A percentile compares a stretch with the other conserved stretches of the same genome.
Evolutionary conservation across 2,329 filamentous ascomycete genomes (phyloP).

Genomic region (Xylariales sp.): DNA sequence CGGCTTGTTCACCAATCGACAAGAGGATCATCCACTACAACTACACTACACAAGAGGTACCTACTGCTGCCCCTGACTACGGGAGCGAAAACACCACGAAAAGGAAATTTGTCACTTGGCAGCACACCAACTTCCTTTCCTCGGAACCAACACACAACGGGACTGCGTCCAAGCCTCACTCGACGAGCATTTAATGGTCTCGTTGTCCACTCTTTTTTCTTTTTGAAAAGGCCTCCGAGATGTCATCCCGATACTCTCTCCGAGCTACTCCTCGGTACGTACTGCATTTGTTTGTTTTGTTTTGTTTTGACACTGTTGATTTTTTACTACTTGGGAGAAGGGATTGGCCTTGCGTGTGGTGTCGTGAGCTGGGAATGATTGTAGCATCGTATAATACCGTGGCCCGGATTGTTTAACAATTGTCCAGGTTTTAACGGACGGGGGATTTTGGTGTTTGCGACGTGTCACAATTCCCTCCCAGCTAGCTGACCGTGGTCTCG

Average conservation of each 20-base stretch:
- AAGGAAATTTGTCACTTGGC: slow-evolving; percentile 36
- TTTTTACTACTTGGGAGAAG: neutral
- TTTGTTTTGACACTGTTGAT: slow-evolving; percentile 10
- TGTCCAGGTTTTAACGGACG: neutral
- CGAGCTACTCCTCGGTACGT: slow-evolving; percentile 42
- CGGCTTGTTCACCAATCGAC: slow-evolving; percentile 5
- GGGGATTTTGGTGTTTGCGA: neutral
- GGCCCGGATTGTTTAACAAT: no score
- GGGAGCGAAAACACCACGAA: slow-evolving; percentile 29
- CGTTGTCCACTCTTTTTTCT: slow-evolving; percentile 44
- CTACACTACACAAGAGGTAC: neutral
- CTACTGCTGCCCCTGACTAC: slow-evolving; percentile 31
- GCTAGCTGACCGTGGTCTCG: slow-evolving; percentile 18
- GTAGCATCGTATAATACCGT: neutral
- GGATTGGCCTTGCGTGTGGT: slow-evolving; percentile 2
- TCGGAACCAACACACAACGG: slow-evolving; percentile 16
- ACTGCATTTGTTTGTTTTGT: slow-evolving; percentile 21
- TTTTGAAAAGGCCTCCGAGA: slow-evolving; percentile 24
- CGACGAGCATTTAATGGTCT: slow-evolving; percentile 45
- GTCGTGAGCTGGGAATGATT: neutral
- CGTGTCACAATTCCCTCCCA: neutral
- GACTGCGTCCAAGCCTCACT: slow-evolving; percentile 12
- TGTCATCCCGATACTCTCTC: slow-evolving; percentile 41
- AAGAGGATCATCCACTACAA: slow-evolving; percentile 12
- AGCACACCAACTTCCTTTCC: slow-evolving; percentile 28